Percentiles rank a stretch among this genome's conserved stretches.
These are phyloP conservation scores for Coprinopsis cinerea DNA, from an alignment of 768 basidiomycete species.

Conservation along the genomic window DNA sequence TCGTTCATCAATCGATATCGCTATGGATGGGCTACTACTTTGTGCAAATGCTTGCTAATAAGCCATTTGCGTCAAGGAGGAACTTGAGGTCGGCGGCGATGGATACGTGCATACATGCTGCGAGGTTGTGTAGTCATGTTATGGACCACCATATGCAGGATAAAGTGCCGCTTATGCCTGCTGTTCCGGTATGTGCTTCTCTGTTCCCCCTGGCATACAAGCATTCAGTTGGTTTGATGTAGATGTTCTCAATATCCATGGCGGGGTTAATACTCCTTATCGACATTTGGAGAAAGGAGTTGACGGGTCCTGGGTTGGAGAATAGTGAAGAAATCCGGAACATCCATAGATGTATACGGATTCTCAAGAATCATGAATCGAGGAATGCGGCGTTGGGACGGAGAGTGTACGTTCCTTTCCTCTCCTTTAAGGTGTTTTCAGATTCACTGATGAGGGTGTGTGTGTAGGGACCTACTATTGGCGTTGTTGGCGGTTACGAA, in stretches of 20 bases:
- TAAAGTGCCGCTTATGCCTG: not conserved
- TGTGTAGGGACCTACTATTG: not conserved
- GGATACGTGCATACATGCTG: constrained; percentile 5
- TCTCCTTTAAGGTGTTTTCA: not conserved
- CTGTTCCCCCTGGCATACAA: not conserved
- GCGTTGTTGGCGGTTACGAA: not conserved
- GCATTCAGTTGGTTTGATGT: not conserved
- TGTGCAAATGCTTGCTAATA: constrained; percentile 1
- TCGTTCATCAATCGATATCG: not conserved
- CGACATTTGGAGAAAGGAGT: constrained; percentile 1
- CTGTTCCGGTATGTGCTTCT: not conserved
- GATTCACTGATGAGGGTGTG: not conserved
- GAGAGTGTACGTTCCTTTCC: not conserved
- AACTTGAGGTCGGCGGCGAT: not conserved
- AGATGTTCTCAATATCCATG: not conserved
- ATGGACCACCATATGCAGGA: not conserved
- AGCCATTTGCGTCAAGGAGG: not conserved
- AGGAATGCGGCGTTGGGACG: constrained; percentile 1
- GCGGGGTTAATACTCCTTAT: not conserved
- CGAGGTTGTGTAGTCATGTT: not conserved
- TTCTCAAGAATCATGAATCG: not conserved
- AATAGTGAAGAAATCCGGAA: not conserved
- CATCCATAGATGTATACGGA: constrained; percentile 1
- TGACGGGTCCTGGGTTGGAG: not conserved
- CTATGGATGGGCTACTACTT: constrained; percentile 3